These are phyloP conservation scores for Ceriops tagal DNA, from an alignment of 345 rosid genomes.

Conservation along the genomic window DNA sequence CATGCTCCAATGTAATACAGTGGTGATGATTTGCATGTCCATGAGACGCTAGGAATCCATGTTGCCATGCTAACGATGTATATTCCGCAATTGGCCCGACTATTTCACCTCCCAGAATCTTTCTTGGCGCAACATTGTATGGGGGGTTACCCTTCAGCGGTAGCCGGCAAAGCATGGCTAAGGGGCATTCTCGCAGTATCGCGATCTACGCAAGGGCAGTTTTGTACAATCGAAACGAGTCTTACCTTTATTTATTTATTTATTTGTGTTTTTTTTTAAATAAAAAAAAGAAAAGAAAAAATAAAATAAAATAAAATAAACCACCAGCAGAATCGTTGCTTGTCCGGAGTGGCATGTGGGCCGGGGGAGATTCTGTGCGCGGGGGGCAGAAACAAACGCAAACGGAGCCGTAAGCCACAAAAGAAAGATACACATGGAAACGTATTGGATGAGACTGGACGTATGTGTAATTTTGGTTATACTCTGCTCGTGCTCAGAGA, in stretches of 20 bases:
- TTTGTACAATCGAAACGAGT: conserved; percentile 8
- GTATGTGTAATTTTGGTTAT: conserved; percentile 10
- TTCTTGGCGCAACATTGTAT: too few relatives aligned
- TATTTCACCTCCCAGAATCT: too few relatives aligned
- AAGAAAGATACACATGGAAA: conserved; percentile 24
- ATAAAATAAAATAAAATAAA: too few relatives aligned
- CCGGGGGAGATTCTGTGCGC: not conserved
- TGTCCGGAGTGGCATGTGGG: conserved; percentile 1
- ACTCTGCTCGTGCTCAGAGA: conserved; percentile 1
- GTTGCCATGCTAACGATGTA: too few relatives aligned
- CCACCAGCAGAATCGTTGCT: conserved; percentile 7
- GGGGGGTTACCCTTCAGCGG: too few relatives aligned
- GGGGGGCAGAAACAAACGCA: conserved; percentile 19
- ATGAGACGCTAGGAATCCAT: too few relatives aligned
- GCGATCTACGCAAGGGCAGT: conserved; percentile 10
- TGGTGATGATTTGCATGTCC: too few relatives aligned
- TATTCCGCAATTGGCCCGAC: too few relatives aligned
- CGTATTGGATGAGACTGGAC: not conserved
- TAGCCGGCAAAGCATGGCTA: too few relatives aligned
- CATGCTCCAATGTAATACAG: too few relatives aligned
- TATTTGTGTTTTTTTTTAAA: too few relatives aligned
- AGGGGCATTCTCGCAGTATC: not conserved
- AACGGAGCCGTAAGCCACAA: conserved; percentile 36
- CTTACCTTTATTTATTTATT: not conserved
- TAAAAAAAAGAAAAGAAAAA: too few relatives aligned